Conservation (phyloP, 2,329 filamentous ascomycete genomes). For the Clonostachys sp. region DNA sequence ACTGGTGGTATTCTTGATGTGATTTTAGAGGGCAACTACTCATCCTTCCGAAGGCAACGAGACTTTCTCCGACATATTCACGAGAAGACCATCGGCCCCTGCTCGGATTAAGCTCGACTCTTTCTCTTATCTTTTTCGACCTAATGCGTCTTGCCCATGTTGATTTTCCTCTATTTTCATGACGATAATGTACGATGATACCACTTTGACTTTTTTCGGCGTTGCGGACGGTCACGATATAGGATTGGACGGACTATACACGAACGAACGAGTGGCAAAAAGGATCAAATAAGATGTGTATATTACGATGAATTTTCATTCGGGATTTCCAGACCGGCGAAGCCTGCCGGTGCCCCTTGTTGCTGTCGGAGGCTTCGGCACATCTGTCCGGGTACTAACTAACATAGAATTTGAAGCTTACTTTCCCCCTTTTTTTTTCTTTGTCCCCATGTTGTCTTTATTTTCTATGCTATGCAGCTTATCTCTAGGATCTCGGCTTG, state of each 20-base stretch:
- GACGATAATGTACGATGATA: not conserved
- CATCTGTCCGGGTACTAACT: not conserved
- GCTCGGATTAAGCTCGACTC: constrained; percentile 14
- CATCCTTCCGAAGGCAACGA: constrained; percentile 66
- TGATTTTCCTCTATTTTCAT: constrained; percentile 1
- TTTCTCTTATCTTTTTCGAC: constrained; percentile 1
- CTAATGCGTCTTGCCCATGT: not conserved
- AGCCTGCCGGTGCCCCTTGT: not conserved
- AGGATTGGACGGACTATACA: too few relatives aligned
- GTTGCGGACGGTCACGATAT: not conserved
- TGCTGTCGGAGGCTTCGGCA: not conserved
- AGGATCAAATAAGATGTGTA: not conserved
- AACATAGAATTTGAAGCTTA: not conserved
- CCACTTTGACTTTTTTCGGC: not conserved
- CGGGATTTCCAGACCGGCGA: not conserved
- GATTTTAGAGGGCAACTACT: constrained; percentile 76
- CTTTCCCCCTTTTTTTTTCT: not conserved
- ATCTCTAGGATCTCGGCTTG: too few relatives aligned
- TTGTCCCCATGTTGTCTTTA: not conserved
- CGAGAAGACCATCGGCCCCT: constrained; percentile 27
- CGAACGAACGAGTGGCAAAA: not conserved
- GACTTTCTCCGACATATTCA: constrained; percentile 53
- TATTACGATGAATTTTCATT: not conserved
- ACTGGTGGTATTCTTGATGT: constrained; percentile 55
- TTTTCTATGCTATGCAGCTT: not conserved